Conservation (phyloP, 805 yeast genomes). For the Huiozyma naganishii region DNA sequence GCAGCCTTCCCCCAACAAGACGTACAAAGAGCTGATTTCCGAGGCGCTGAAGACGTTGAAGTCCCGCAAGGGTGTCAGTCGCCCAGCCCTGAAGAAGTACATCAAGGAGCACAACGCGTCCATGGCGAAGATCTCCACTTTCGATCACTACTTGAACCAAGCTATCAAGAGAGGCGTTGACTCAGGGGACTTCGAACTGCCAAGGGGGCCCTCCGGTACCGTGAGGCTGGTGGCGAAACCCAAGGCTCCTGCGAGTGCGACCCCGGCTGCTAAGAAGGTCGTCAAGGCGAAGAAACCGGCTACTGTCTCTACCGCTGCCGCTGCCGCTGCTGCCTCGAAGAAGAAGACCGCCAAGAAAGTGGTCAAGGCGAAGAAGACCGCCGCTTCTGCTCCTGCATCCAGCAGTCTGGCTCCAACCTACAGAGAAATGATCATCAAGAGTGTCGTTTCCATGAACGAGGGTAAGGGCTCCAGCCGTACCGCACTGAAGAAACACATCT, state of each 20-base stretch:
- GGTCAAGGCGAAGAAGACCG: conserved; percentile 2
- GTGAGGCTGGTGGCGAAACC: conserved; percentile 40
- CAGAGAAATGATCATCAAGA: conserved; percentile 35
- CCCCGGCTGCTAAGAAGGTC: conserved; percentile 6
- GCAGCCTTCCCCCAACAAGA: conserved; percentile 7
- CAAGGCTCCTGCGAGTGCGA: conserved; percentile 2
- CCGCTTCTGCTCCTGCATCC: neutral
- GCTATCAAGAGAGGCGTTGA: conserved; percentile 77
- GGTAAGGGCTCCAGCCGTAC: conserved; percentile 80
- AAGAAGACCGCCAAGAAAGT: conserved; percentile 4
- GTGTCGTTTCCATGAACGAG: conserved; percentile 61
- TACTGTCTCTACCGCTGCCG: neutral
- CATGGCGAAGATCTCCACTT: conserved; percentile 48
- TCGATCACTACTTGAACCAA: conserved; percentile 64
- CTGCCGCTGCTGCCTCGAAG: conserved; percentile 16
- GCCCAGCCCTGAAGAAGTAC: conserved; percentile 81
- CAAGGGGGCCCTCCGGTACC: conserved; percentile 86
- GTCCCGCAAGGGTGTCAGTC: conserved; percentile 63
- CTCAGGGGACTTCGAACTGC: conserved; percentile 64
- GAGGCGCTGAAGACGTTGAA: conserved; percentile 61
- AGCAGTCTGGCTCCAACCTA: conserved; percentile 11
- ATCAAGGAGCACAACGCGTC: conserved; percentile 44
- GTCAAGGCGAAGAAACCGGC: conserved; percentile 8
- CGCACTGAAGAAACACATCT: conserved; percentile 76
- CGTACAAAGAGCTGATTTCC: conserved; percentile 26